These are phyloP conservation scores for Colletotrichum theobromicola DNA, from an alignment of 2,329 filamentous ascomycete species.

Conservation along the genomic window DNA sequence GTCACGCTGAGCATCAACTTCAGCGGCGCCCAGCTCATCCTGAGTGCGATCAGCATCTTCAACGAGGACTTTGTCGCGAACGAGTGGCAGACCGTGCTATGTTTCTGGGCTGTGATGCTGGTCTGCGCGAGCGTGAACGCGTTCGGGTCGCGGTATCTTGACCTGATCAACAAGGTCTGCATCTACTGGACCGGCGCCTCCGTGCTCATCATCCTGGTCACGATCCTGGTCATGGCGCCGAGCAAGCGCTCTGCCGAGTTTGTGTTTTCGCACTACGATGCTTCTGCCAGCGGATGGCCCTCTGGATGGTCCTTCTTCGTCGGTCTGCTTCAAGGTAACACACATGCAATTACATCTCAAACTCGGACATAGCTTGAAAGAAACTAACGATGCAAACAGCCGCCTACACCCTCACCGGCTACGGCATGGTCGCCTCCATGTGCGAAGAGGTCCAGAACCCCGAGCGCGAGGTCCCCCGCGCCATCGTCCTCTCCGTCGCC, in stretches of 20 bases:
- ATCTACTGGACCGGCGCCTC: conserved; percentile 74
- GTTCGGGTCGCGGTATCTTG: conserved; percentile 63
- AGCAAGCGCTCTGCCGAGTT: conserved; percentile 63
- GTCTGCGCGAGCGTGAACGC: conserved; percentile 69
- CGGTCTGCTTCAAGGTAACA: conserved; percentile 61
- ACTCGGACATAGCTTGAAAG: neutral
- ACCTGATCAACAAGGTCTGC: conserved; percentile 74
- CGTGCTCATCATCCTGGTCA: conserved; percentile 56
- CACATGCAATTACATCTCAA: neutral
- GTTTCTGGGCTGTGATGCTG: conserved; percentile 75
- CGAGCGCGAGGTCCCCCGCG: conserved; percentile 71
- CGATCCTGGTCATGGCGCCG: conserved; percentile 65
- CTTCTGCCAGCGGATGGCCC: conserved; percentile 69
- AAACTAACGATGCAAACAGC: conserved; percentile 36
- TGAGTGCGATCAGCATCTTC: conserved; percentile 73
- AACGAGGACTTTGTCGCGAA: conserved; percentile 72
- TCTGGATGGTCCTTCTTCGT: conserved; percentile 76
- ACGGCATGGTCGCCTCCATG: conserved; percentile 75
- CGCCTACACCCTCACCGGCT: conserved; percentile 66
- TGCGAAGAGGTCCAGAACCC: conserved; percentile 76
- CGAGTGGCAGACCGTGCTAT: conserved; percentile 72
- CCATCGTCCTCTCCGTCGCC: conserved; percentile 72
- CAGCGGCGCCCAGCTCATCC: conserved; percentile 61
- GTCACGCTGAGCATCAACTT: conserved; percentile 71
- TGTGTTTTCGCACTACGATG: conserved; percentile 73